Conservation (phyloP, 371 early-diverging fungal species). For the Rhizopus delemar region DNA sequence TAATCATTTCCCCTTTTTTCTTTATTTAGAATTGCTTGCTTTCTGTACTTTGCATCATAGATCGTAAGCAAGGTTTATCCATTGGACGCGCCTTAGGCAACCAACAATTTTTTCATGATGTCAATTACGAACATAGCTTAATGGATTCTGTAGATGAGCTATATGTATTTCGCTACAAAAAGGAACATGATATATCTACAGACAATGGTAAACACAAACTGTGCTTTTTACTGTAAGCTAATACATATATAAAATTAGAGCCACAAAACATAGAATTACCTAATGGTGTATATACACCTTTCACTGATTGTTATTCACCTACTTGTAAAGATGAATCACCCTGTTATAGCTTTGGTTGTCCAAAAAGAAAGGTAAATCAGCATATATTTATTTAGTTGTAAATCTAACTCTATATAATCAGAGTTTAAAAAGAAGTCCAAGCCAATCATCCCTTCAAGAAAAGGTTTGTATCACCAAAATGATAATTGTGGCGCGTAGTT, state of each 20-base stretch:
- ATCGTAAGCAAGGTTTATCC: conserved; percentile 67
- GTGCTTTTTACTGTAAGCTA: conserved; percentile 13
- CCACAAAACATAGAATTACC: conserved; percentile 8
- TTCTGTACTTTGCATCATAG: conserved; percentile 18
- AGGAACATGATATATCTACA: background rate
- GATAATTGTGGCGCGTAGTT: background rate
- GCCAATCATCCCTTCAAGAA: conserved; percentile 14
- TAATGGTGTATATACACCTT: conserved; percentile 25
- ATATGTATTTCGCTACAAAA: conserved; percentile 52
- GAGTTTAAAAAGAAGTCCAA: conserved; percentile 19
- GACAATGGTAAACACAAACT: conserved; percentile 38
- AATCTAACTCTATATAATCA: conserved; percentile 2
- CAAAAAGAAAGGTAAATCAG: conserved; percentile 29
- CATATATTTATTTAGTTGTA: background rate
- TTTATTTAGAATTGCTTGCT: conserved; percentile 1
- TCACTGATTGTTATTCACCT: conserved; percentile 59
- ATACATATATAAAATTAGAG: conserved; percentile 1
- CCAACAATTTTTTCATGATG: conserved; percentile 76
- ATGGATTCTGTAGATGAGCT: conserved; percentile 64
- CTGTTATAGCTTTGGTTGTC: conserved; percentile 84
- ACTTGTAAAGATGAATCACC: conserved; percentile 72
- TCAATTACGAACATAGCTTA: conserved; percentile 62
- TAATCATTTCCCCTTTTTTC: too few species aligned
- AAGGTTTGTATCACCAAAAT: conserved; percentile 5
- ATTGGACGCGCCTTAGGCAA: conserved; percentile 69